Base-by-base conservation (phyloP, 139 green algal species). In the Chara braunii region DNA sequence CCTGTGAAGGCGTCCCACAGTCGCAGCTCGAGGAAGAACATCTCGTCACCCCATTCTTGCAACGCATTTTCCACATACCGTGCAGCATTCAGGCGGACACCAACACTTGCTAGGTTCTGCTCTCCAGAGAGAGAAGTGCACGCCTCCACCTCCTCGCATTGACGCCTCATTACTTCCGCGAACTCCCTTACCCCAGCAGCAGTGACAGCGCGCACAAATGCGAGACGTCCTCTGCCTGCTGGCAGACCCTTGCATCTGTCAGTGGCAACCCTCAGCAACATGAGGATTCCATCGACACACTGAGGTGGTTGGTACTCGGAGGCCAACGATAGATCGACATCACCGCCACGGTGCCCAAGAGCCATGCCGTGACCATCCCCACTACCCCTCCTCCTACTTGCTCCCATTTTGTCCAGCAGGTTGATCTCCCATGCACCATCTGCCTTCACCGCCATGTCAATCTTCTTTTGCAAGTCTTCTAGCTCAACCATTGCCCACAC, bases 21-120 rank as follows among this genome's bases (percentile, higher is more conserved):
- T 18, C 9, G 34, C 53, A 62, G 36, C 28, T 62, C 53, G 5
- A 62, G 5, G 9, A 62, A 62, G 36, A 62, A 62, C 6, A 45
- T 23, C 36, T 62, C 53, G 28, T 62, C 53, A 14, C 53, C 8
- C 53, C 53, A 62, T 7, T 62, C 5, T 8, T 62, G 53, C 5
- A 62, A 7, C 14, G 53, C 53, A 7, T 43, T 29, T 62, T 30
- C 6, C 34, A 23, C 34, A 52, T 60, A 62, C 12, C 9, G 53
- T 5, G 53, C 35, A 58, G 53, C 34, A 52, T 45, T 62, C 6
- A 35, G 33, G 7, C 53, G 53, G 7, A 23, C 35, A 12, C 29
- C 23, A 29, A 62, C 53, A 8, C 53, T 62, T 23, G 22, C 6
- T 35, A 62, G 50, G 53, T 32, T 35, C 14, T 6, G 31, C 35